Base-by-base conservation (phyloP, 768 basidiomycete genomes). In the Trametes sanguinea region DNA sequence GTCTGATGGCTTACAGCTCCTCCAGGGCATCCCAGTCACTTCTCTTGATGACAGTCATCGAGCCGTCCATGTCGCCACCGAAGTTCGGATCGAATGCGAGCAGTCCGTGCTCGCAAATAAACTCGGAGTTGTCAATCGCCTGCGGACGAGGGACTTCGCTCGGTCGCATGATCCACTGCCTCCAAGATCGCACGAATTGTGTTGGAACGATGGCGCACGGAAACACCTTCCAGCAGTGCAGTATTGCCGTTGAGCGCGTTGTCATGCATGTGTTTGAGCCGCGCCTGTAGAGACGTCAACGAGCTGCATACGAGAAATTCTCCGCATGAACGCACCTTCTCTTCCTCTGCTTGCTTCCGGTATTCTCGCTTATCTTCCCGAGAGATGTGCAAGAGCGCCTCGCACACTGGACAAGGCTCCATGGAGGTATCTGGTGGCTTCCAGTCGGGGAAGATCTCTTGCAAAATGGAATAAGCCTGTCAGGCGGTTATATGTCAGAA, bases 301-400 rank as follows among this genome's bases (percentile, higher is more conserved):
- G 37, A 43, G 13, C 9, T 30, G 37, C 22, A 22, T 22, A 44
- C 30, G 22, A 30, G 33, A 27, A 42, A 50, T 13, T 51, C 22
- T 37, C 6, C 35, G 11, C 35, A 43, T 5, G 11, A 27, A 10
- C 51, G 48, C 56, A 88, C 92, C 85, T 90, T 92, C 75, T 93
- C 92, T 17, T 88, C 85, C 69, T 92, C 92, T 29, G 88, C 88
- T 58, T 78, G 82, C 71, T 80, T 86, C 43, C 88, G 85, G 44
- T 81, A 64, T 64, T 84, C 86, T 43, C 80, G 82, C 67, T 82
- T 88, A 62, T 85, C 86, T 68, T 85, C 85, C 68, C 80, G 83
- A 6, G 83, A 85, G 37, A 76, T 78, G 51, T 84, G 80, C 17
- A 82, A 75, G 10, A 78, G 71, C 2, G 80, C 79, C 59, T 85